phyloP scores from a whole-genome alignment of 148 eudicot species.

The Camellia sinensis region DNA sequence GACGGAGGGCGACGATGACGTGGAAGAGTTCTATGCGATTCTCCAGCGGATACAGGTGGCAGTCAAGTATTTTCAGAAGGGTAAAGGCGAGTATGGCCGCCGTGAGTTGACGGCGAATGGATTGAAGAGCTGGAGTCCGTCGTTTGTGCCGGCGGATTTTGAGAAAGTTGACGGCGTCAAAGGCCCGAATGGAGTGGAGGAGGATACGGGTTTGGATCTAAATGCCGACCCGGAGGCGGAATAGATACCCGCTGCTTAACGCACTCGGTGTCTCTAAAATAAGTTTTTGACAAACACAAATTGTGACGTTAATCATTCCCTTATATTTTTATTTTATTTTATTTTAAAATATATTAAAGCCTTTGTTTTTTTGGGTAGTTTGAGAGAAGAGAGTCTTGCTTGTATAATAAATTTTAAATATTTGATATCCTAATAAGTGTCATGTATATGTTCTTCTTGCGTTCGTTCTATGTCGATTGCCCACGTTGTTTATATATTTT shows the following conservation, averaged over 20 bases:
- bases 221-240: conserved; percentile 14
- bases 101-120: conserved; percentile 2
- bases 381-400: too few species aligned
- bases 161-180: conserved; percentile 11
- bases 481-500: too few species aligned
- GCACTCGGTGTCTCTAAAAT: too few species aligned
- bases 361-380: too few species aligned
- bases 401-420: too few species aligned
- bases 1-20: conserved; percentile 26
- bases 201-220: conserved; percentile 23
- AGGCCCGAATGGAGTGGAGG: not conserved
- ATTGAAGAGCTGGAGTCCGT: not conserved
- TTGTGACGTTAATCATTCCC: too few species aligned
- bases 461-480: too few species aligned
- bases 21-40: conserved; percentile 40
- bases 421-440: too few species aligned
- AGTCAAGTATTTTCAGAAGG: conserved; percentile 25
- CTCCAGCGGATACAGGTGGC: conserved; percentile 30
- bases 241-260: not conserved
- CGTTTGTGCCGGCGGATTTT: not conserved
- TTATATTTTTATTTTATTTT: too few species aligned
- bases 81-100: conserved; percentile 2
- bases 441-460: too few species aligned
- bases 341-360: too few species aligned
- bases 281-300: too few species aligned